Base-by-base conservation (phyloP, 495 filamentous ascomycete species). In the Staphylotrichum tortipilum region DNA sequence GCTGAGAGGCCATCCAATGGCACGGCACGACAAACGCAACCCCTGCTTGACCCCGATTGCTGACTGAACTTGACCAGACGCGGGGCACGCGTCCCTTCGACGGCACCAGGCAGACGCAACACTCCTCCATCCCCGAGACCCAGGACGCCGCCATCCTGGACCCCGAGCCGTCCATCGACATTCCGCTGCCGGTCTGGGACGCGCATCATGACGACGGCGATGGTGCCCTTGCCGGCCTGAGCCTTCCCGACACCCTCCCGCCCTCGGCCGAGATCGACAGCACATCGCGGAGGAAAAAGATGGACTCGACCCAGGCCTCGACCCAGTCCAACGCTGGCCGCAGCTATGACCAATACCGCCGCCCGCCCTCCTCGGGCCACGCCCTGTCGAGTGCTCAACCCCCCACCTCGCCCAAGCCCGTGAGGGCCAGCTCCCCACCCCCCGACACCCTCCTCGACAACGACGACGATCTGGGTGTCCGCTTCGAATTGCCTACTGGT, bases 291-390 rank as follows among this genome's bases (percentile, higher is more conserved):
- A 49, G 36, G 26, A 42, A 29, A 34, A 59, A 57, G 29, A 65
- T 58, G 58, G 56, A 61, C 21, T 48, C 61, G 30, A 70, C 68
- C 12, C 61, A 66, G 24, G 65, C 68, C 3, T 64, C 63, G 1
- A 74, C 71, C 0, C 71, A 74, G 44, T 64, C 68, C 3, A 74
- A 74, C 44, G 61, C 64, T 14, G 70, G 60, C 7, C 60, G 71
- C 22, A 72, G 68, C 48, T 74, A 74, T 41, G 70, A 73, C 9
- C 61, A 60, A 26, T 70, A 47, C 42, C 42, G 40, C 21, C 34
- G 39, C 22, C 29, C 53, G 1, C 19, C 37, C 2, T 59, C 57
- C 22, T 51, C 58, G 3, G 43, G 30, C 15, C 47, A 11, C n/a
- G 30, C 34, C 15, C 39, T 40, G 22, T 21, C 34, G 10, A n/a